phyloP scores from a whole-genome alignment of 2,329 filamentous ascomycete genomes.

The Cadophora sp. region DNA sequence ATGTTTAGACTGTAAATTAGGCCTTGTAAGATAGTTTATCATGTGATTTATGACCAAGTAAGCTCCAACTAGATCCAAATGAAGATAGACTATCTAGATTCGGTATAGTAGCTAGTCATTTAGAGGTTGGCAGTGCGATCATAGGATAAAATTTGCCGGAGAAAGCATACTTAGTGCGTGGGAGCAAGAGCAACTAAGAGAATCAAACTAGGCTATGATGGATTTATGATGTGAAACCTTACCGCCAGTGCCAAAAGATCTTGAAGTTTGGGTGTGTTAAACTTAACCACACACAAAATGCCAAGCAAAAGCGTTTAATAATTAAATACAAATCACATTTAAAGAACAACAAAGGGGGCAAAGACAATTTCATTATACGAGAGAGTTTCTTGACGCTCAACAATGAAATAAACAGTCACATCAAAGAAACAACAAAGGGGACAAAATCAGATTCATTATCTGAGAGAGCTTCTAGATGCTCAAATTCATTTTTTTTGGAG shows the following conservation, averaged over 20 bases:
- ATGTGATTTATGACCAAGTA: background rate
- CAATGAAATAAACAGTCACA: no score
- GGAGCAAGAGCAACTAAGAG: background rate
- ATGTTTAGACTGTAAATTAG: background rate
- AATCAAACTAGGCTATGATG: background rate
- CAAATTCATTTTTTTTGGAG: background rate
- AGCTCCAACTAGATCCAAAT: background rate
- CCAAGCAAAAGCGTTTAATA: background rate
- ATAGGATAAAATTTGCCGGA: background rate
- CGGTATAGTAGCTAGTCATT: no score
- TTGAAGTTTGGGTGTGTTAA: background rate
- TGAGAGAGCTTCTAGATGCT: background rate
- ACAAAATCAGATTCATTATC: conserved; percentile 5
- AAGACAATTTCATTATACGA: background rate
- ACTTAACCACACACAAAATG: background rate
- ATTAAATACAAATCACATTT: conserved; percentile 4
- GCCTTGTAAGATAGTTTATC: background rate
- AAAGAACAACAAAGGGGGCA: background rate
- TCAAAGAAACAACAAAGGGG: background rate
- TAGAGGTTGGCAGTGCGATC: background rate
- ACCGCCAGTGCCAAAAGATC: background rate
- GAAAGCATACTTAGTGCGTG: conserved; percentile 1
- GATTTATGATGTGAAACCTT: background rate
- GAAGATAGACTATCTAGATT: no score
- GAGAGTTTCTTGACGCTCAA: conserved; percentile 3